Evolutionary conservation across 2,329 filamentous ascomycete genomes (phyloP).

Genomic region (Fusarium armeniacum): DNA sequence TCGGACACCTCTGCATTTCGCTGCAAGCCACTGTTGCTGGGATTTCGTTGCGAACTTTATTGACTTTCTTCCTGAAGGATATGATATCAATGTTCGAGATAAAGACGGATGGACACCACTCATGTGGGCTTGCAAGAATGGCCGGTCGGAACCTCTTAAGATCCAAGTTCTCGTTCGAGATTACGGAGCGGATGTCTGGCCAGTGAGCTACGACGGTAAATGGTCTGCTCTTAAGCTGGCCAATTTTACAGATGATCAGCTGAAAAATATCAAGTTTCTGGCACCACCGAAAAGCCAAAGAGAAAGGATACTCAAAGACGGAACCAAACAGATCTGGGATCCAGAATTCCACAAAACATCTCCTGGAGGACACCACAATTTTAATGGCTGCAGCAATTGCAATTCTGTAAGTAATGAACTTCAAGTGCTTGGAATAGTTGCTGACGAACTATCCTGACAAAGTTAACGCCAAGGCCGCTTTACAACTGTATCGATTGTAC

Average conservation of each 20-base stretch:
- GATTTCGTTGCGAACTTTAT: accelerated
- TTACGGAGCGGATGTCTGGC: neutral
- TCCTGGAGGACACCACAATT: neutral
- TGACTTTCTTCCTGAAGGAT: neutral
- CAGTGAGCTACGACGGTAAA: neutral
- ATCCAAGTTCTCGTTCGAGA: neutral
- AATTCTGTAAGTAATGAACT: neutral
- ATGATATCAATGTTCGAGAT: neutral
- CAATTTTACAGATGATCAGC: neutral
- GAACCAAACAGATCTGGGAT: neutral
- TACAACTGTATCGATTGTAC: neutral
- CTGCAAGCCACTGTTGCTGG: neutral
- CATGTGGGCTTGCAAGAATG: neutral
- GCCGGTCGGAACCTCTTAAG: neutral
- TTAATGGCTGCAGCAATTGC: neutral
- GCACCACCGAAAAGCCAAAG: neutral
- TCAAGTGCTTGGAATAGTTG: accelerated
- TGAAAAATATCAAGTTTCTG: neutral
- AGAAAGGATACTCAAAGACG: neutral
- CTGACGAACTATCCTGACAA: neutral
- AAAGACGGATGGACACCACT: neutral
- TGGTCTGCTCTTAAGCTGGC: neutral
- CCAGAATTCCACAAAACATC: neutral
- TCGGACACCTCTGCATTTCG: neutral
- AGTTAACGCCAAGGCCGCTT: neutral